phyloP scores from a whole-genome alignment of 495 filamentous ascomycete genomes.

The Aspergillus carlsbadensis region DNA sequence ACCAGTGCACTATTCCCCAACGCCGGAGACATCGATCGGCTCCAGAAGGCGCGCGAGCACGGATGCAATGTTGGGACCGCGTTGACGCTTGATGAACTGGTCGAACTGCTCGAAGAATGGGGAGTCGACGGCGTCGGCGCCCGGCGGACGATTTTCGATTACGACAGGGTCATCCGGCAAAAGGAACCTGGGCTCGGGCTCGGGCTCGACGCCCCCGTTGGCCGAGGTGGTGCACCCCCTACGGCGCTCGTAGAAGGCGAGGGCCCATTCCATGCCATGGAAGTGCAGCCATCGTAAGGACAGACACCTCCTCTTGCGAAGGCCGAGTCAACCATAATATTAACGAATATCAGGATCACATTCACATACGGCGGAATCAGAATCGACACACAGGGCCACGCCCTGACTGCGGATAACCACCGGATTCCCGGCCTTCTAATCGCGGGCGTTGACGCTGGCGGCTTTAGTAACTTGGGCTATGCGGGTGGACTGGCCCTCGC shows the following conservation, averaged over 20 bases:
- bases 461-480: slow-evolving; percentile 27
- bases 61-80: slow-evolving; percentile 27
- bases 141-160: slow-evolving; percentile 17
- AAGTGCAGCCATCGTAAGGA: slow-evolving; percentile 30
- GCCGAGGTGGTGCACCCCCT: slow-evolving; percentile 10
- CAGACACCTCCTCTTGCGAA: too few relatives aligned
- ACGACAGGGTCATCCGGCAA: slow-evolving; percentile 17
- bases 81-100: slow-evolving; percentile 12
- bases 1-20: slow-evolving; percentile 25
- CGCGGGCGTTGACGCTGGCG: slow-evolving; percentile 27
- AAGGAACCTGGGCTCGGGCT: slow-evolving; percentile 5
- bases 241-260: slow-evolving; percentile 24
- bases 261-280: slow-evolving; percentile 28
- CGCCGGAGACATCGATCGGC: slow-evolving; percentile 26
- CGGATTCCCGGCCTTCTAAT: slow-evolving; percentile 23
- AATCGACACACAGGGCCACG: slow-evolving; percentile 23
- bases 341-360: slow-evolving; percentile 21
- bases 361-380: slow-evolving; percentile 28
- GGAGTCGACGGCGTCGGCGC: slow-evolving; percentile 17
- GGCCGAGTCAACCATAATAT: neutral
- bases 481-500: slow-evolving; percentile 27
- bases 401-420: slow-evolving; percentile 20
- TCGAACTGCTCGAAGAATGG: slow-evolving; percentile 18
- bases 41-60: slow-evolving; percentile 26
- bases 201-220: slow-evolving; percentile 16